Conservation (phyloP, 2,329 filamentous ascomycete species). For the Didymella pinodella region DNA sequence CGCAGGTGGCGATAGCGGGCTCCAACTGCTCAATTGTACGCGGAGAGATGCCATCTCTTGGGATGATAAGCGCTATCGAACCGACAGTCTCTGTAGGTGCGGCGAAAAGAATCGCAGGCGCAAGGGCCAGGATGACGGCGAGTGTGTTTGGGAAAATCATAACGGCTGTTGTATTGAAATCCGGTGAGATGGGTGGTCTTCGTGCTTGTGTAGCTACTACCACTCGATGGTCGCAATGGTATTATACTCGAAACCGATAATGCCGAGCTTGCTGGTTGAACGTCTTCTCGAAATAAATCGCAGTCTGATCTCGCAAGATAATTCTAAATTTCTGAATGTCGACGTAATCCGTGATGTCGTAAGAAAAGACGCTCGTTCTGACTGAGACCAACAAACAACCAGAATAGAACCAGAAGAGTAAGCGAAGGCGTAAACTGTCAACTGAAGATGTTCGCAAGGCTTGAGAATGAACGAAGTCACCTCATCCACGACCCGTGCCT, state of each 20-base stretch:
- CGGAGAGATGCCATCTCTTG: conserved; percentile 25
- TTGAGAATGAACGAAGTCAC: conserved; percentile 11
- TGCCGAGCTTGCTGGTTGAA: conserved; percentile 2
- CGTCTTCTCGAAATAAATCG: conserved; percentile 12
- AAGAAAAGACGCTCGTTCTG: conserved; percentile 8
- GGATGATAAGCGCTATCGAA: conserved; percentile 33
- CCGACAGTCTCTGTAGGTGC: conserved; percentile 39
- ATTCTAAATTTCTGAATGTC: not conserved
- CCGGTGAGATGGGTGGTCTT: not conserved
- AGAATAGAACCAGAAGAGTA: conserved; percentile 16
- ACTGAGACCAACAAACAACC: conserved; percentile 3
- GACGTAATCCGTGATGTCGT: conserved; percentile 13
- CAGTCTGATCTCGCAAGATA: not conserved
- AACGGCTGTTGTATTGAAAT: conserved; percentile 8
- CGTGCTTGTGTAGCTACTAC: conserved; percentile 1
- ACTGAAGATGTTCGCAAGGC: conserved; percentile 10
- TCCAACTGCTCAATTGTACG: conserved; percentile 29
- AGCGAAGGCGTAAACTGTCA: conserved; percentile 11
- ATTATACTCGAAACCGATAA: conserved; percentile 17
- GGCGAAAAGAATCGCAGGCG: conserved; percentile 44
- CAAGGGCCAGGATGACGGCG: conserved; percentile 45
- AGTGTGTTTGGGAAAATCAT: conserved; percentile 49
- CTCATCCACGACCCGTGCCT: conserved; percentile 13
- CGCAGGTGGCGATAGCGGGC: conserved; percentile 36
- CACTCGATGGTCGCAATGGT: conserved; percentile 13